Evolutionary conservation across 116 monocot species (phyloP), one percentile per base, ranked within the genome.

Genomic region (Papilionanthe hybrid): DNA sequence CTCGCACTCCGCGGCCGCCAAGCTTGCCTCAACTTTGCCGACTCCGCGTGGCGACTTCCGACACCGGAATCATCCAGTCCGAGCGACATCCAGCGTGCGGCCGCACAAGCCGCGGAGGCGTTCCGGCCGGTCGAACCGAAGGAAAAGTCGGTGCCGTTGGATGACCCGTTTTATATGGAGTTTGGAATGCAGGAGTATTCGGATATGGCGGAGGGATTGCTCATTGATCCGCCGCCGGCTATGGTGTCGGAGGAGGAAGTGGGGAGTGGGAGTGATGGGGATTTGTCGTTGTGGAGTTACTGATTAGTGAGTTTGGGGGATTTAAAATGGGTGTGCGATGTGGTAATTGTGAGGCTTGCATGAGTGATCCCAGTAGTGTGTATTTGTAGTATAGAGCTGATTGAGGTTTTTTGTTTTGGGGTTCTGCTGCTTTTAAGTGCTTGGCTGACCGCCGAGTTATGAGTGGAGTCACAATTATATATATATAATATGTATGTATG

Each of bases 11-110:
- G 91, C 66, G 91, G 91, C 67, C 79, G 86, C 12, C 45, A 79
- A 1, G 91, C 88, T 19, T 90, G 90, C 80, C 90, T 94, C 55
- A 94, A 94, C 79, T 92, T 94, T 72, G 92, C 92, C 4, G 94
- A 94, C 83, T 94, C 94, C 32, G 87, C 92, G 9, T 78, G 87
- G 85, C 81, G 75, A 29, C 82, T 92, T 4, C 86, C 77, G 17
- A 79, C 83, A 0, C 85, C 91, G 27, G 45, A 29, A 4, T 85
- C 86, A 27, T 27, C 80, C 42, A 83, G 81, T 48, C 81, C 83
- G 8, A 42, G 48, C 4, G 81, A 84, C 28, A 91, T 91, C 76
- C 86, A 79, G 23, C 71, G 78, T 17, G 89, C 89, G 9, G 91
- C 91, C 23, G 84, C 87, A 9, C 42, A 53, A 45, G 89, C 87